A percentile compares a stretch with the other conserved stretches of the same genome.
Conservation (phyloP, 345 rosid species). For the Moricandia moricandioides region DNA sequence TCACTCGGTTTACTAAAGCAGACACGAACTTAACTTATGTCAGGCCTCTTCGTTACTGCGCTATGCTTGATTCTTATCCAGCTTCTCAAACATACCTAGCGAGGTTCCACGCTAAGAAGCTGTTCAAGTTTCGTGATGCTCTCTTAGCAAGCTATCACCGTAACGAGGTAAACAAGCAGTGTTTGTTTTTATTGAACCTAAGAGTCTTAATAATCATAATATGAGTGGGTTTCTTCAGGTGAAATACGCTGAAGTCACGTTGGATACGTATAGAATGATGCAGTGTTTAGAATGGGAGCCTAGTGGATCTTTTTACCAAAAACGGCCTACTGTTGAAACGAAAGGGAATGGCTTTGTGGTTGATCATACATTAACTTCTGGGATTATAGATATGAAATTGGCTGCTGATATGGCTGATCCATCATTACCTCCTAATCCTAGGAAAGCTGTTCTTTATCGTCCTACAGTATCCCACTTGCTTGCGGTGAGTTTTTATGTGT, state of each 20-base stretch:
- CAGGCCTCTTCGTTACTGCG: conserved; percentile 79
- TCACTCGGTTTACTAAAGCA: conserved; percentile 56
- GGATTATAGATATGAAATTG: conserved; percentile 70
- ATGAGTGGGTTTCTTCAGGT: conserved; percentile 49
- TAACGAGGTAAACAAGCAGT: conserved; percentile 55
- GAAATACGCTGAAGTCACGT: conserved; percentile 87
- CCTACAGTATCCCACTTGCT: conserved; percentile 83
- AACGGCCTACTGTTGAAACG: conserved; percentile 49
- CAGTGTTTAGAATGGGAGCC: conserved; percentile 99
- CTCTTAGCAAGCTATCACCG: conserved; percentile 77
- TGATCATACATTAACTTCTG: conserved; percentile 82
- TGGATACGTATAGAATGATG: conserved; percentile 89
- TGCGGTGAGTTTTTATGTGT: conserved; percentile 62
- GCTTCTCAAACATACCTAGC: conserved; percentile 70
- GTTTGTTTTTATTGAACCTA: background rate
- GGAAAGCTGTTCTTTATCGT: conserved; percentile 84
- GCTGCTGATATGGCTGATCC: conserved; percentile 79
- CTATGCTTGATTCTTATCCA: conserved; percentile 63
- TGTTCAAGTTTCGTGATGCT: conserved; percentile 79
- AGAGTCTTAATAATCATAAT: background rate
- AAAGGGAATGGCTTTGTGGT: conserved; percentile 68
- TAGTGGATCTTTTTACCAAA: conserved; percentile 67
- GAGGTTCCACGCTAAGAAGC: conserved; percentile 81
- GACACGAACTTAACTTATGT: conserved; percentile 43
- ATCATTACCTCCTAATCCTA: conserved; percentile 73